Evolutionary conservation across 768 basidiomycete species (phyloP), one percentile per base, ranked within the genome.

Genomic region (Pisolithus albus): DNA sequence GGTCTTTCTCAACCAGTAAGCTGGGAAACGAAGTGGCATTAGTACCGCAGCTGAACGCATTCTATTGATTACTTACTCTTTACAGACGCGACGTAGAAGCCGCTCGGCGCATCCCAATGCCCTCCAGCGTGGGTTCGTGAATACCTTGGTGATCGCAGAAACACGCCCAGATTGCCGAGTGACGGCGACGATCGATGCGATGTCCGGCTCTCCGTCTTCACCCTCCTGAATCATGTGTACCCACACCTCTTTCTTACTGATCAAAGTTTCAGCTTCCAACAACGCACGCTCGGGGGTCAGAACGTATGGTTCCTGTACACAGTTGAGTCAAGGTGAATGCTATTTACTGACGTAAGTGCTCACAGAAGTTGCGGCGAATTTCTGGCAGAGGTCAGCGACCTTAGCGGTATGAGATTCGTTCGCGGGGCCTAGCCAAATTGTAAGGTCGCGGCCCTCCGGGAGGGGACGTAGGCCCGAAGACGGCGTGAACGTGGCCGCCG

Each of bases 71-170:
- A 73, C 79, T 57, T 61, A 84, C 78, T 78, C 63, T 54, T 72
- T 65, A 57, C 78, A 80, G 21, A 87, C 83, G 15, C 70, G 68
- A 5, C 80, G 73, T 1, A 84, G 76, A 16, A 90, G 76, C 7
- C 77, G 72, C 59, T 79, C 79, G 0, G 88, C 88, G 56, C 76
- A 84, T 4, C 82, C 77, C 1, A 61, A 67, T 0, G 75, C 62
- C 41, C 83, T 72, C 74, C 78, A 83, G 2, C 57, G 36, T 0
- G 77, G 70, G 44, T 74, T 69, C 0, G 88, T 89, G 60, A 72
- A 84, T 0, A 89, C 86, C 63, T 90, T 89, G 37, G 83, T 83
- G 42, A 90, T 80, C 0, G 83, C 78, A 2, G 81, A 79, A 23
- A 84, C 75, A 5, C 59, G 72, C 1, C 73, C 70, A 23, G 74